These are phyloP conservation scores for Acidomyces sp. DNA, from an alignment of 495 filamentous ascomycete genomes.

Conservation along the genomic window DNA sequence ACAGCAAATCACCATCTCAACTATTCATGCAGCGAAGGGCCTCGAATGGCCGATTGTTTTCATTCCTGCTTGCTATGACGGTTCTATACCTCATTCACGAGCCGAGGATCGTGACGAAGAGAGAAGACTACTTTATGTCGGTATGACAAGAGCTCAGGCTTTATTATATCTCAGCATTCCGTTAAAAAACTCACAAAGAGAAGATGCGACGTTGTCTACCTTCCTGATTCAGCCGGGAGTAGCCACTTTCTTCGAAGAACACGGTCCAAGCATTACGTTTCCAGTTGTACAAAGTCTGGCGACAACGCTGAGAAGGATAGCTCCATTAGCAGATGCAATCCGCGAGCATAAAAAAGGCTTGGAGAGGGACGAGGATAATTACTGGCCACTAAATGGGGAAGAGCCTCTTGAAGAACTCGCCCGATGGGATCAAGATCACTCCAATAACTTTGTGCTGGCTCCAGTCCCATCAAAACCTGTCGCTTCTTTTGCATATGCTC, in stretches of 20 bases:
- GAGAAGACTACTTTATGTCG: constrained; percentile 81
- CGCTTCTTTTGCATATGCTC: not conserved
- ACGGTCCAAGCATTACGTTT: constrained; percentile 45
- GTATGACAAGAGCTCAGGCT: constrained; percentile 89
- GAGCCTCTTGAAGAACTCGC: constrained; percentile 29
- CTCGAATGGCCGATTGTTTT: constrained; percentile 98
- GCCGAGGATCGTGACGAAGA: constrained; percentile 87
- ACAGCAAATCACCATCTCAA: constrained; percentile 78
- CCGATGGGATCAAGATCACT: constrained; percentile 19
- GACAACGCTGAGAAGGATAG: constrained; percentile 46
- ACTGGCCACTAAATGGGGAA: constrained; percentile 49
- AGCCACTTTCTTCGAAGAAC: constrained; percentile 37
- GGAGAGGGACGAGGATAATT: constrained; percentile 44
- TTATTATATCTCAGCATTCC: constrained; percentile 88
- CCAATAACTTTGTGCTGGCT: constrained; percentile 4
- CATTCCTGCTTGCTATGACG: constrained; percentile 79
- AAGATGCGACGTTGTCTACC: constrained; percentile 48
- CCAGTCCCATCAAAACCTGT: constrained; percentile 5
- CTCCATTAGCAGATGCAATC: constrained; percentile 39
- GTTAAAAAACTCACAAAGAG: constrained; percentile 45
- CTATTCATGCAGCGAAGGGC: constrained; percentile 93
- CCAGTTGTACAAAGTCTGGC: constrained; percentile 46
- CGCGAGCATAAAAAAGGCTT: constrained; percentile 31
- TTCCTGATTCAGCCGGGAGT: constrained; percentile 45
- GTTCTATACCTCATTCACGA: constrained; percentile 87